Percentiles rank a stretch among this genome's conserved stretches.
Evolutionary conservation across 257 asterid species (phyloP).

Genomic region (Paulownia fortunei): DNA sequence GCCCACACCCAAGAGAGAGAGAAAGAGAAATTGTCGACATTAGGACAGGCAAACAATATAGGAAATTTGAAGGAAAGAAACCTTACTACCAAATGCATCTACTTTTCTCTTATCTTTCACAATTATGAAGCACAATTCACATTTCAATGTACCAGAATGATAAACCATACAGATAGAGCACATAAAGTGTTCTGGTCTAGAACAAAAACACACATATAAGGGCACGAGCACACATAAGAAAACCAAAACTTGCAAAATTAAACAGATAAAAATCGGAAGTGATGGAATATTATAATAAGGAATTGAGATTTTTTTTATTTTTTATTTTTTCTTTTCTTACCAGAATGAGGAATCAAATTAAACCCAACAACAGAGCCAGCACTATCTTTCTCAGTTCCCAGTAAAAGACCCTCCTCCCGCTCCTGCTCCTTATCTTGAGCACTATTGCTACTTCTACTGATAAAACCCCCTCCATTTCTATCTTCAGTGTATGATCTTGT

Average conservation of each 20-base stretch:
- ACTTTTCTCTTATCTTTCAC: background rate
- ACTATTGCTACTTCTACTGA: constrained; percentile 28
- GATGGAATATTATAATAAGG: background rate
- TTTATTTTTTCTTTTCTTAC: constrained; percentile 28
- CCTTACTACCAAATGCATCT: background rate
- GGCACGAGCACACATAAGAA: background rate
- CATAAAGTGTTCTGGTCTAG: background rate
- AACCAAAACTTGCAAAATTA: background rate
- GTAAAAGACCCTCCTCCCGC: constrained; percentile 43
- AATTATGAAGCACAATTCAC: background rate
- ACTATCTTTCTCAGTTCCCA: constrained; percentile 61
- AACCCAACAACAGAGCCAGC: constrained; percentile 73
- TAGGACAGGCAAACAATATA: background rate
- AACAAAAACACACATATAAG: background rate
- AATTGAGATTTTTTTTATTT: background rate
- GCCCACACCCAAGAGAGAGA: background rate
- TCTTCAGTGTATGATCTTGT: constrained; percentile 33
- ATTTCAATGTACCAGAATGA: background rate
- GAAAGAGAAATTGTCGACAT: background rate
- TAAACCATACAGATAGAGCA: background rate
- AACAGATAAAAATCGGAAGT: background rate
- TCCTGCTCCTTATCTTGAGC: constrained; percentile 40
- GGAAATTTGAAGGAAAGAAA: background rate
- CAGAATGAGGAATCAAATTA: constrained; percentile 72
- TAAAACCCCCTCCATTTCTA: constrained; percentile 32